A percentile compares a stretch with the other conserved stretches of the same genome.
Evolutionary conservation across 2,329 filamentous ascomycete species (phyloP).

Genomic region (Trichoderma oligosporum): DNA sequence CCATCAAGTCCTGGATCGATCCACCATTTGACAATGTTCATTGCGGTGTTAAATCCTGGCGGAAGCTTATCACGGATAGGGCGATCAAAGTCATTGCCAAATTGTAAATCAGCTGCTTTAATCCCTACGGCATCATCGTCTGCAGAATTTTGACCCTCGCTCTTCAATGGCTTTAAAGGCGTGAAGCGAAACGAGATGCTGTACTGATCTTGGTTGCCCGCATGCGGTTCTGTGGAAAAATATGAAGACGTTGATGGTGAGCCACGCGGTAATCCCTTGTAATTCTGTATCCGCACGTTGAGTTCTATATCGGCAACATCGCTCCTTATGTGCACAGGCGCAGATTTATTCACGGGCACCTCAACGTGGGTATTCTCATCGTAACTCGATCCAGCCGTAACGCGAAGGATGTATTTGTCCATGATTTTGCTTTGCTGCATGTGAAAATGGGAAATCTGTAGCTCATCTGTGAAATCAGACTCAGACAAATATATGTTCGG

Average conservation of each 20-base stretch:
- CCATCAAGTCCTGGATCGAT: slow-evolving; percentile 89
- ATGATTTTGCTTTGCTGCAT: slow-evolving; percentile 33
- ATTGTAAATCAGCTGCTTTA: slow-evolving; percentile 70
- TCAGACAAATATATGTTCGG: slow-evolving; percentile 1
- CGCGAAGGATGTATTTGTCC: slow-evolving; percentile 74
- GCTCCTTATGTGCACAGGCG: slow-evolving; percentile 60
- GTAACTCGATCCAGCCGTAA: slow-evolving; percentile 78
- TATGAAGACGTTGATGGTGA: slow-evolving; percentile 72
- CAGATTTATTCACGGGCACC: slow-evolving; percentile 70
- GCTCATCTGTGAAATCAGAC: background rate
- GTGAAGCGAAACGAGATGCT: slow-evolving; percentile 76
- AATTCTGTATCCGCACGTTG: slow-evolving; percentile 67
- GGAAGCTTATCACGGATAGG: slow-evolving; percentile 84
- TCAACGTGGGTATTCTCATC: slow-evolving; percentile 66
- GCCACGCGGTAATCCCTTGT: slow-evolving; percentile 64
- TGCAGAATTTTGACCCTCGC: slow-evolving; percentile 5
- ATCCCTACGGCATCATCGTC: slow-evolving; percentile 45
- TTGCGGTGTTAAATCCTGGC: slow-evolving; percentile 78
- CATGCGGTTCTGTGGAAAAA: slow-evolving; percentile 68
- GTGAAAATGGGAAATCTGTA: background rate
- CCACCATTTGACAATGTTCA: slow-evolving; percentile 83
- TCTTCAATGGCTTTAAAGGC: slow-evolving; percentile 50
- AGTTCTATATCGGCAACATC: slow-evolving; percentile 63
- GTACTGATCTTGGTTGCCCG: slow-evolving; percentile 70
- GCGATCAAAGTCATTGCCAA: slow-evolving; percentile 93